phyloP scores from a whole-genome alignment of 495 filamentous ascomycete species.

The Hypoxylon perforatum region DNA sequence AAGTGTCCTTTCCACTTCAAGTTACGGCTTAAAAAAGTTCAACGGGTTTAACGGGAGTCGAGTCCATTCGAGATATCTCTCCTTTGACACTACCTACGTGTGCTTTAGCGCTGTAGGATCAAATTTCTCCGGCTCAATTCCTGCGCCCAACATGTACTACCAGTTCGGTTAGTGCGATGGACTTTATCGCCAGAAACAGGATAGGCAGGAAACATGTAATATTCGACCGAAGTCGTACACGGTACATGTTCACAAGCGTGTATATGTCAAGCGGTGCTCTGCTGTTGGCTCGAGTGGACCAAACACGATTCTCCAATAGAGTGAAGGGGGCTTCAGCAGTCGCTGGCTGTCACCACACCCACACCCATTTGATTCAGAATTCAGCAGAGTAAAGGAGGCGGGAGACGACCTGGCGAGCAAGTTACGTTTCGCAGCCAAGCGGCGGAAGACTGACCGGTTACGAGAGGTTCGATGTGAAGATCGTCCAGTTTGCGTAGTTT shows the following conservation, averaged over 20 bases:
- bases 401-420: conserved; percentile 22
- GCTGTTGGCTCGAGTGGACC: conserved; percentile 39
- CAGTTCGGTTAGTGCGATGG: conserved; percentile 38
- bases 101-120: conserved; percentile 28
- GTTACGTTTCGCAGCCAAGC: conserved; percentile 36
- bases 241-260: conserved; percentile 33
- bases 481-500: conserved; percentile 22
- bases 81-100: conserved; percentile 19
- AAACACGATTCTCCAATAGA: conserved; percentile 42
- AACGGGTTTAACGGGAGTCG: conserved; percentile 34
- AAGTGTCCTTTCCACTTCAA: conserved; percentile 29
- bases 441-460: conserved; percentile 34
- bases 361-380: conserved; percentile 26
- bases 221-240: conserved; percentile 44
- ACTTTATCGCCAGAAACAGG: conserved; percentile 36
- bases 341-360: conserved; percentile 38
- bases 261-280: conserved; percentile 16
- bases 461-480: conserved; percentile 40
- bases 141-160: conserved; percentile 30
- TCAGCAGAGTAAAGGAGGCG: conserved; percentile 16
- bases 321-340: conserved; percentile 23
- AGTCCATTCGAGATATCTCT: conserved; percentile 33
- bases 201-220: conserved; percentile 26
- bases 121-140: conserved; percentile 38
- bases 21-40: conserved; percentile 31